Evolutionary conservation across 2,329 filamentous ascomycete species (phyloP), one percentile per base, ranked within the genome.

Genomic region (Aspergillus costaricaensis): DNA sequence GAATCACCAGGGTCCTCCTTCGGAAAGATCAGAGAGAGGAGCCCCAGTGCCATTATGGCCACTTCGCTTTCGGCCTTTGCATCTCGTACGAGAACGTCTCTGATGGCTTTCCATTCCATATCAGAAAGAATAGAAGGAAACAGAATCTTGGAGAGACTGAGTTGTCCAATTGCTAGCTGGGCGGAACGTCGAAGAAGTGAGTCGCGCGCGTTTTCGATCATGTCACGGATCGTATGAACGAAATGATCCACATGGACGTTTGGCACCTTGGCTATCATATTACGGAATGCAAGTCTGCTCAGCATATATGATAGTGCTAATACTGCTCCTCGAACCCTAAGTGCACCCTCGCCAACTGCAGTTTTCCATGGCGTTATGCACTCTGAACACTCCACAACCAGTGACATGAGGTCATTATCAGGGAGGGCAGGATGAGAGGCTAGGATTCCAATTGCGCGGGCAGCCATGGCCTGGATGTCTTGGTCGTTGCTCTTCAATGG

Each of bases 11-110:
- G 62, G 5, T 71, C 70, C 17, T 73, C 68, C 5, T 71, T 68
- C 53, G 71, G 76, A 68, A 65, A 85, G 55, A 91, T 84, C 32
- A 77, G 48, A 0, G 90, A 87, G 3, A 98, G 79, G 51, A 90
- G 85, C 0, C 95, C 95, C 5, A 98, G 80, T 2, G 91, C 87
- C n/a, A 85, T 76, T 53, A 97, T 94, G 0, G 94, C 90, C 59
- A 85, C 88, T 69, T 96, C 93, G 59, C 91, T 91, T 8, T 92
- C 90, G 59, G 90, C 87, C 72, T 92, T 95, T 9, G 91, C 89
- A 61, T 89, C 85, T 0, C 83, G 80, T 5, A 85, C 81, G 0
- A 97, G 79, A 6, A 86, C 84, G 17, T 88, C 82, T 23, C 88
- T 81, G 14, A 92, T 79, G 1, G 81, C 74, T 50, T 80, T 75